Percentiles rank a stretch among this genome's conserved stretches.
These are phyloP conservation scores for Eutrema japonicum DNA, from an alignment of 345 rosid species.

Conservation along the genomic window DNA sequence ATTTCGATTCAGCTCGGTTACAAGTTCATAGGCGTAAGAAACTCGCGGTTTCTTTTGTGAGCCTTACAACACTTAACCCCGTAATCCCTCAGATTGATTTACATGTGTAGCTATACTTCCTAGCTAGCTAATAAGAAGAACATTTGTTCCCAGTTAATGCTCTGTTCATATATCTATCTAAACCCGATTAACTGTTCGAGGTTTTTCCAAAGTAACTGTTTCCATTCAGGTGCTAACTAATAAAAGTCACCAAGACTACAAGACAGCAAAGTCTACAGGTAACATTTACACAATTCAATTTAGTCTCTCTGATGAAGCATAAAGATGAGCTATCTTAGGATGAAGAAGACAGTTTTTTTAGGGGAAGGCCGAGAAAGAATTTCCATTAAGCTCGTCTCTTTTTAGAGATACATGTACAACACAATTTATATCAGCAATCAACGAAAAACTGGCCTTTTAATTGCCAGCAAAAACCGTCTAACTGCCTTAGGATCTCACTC, in stretches of 20 bases:
- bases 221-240: constrained; percentile 2
- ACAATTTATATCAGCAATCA: constrained; percentile 20
- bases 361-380: constrained; percentile 43
- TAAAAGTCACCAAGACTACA: constrained; percentile 5
- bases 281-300: constrained; percentile 11
- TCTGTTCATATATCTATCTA: constrained; percentile 14
- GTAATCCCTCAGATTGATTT: constrained; percentile 22
- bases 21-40: constrained; percentile 10
- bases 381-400: constrained; percentile 37
- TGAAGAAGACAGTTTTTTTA: constrained; percentile 30
- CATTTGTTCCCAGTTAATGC: constrained; percentile 25
- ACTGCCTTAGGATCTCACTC: constrained; percentile 32
- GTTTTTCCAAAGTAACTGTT: constrained; percentile 3
- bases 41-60: constrained; percentile 22
- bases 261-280: neutral
- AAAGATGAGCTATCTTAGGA: neutral
- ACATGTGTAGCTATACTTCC: constrained; percentile 34
- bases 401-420: constrained; percentile 29
- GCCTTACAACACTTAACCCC: constrained; percentile 25
- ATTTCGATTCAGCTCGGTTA: neutral
- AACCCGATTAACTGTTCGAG: neutral
- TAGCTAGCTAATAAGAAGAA: constrained; percentile 34
- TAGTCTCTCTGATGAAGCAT: constrained; percentile 15
- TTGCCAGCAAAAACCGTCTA: constrained; percentile 45
- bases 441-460: constrained; percentile 38